phyloP scores from a whole-genome alignment of 139 green algal genomes.

The Raphidocelis subcapitata region DNA sequence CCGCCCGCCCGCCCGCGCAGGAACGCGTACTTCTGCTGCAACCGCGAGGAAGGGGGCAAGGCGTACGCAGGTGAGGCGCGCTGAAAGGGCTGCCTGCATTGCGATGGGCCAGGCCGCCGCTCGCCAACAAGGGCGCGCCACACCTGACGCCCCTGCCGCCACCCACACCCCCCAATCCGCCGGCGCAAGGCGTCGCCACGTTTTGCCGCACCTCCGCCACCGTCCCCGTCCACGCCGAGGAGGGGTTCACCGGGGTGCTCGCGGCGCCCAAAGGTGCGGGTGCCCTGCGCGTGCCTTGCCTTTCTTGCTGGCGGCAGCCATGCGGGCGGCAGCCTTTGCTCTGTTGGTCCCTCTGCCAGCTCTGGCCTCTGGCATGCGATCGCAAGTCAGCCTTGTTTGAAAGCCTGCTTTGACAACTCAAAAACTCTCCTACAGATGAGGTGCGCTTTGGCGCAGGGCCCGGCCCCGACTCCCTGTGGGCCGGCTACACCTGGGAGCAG shows the following conservation, averaged over 20 bases:
- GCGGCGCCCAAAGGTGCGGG: neutral
- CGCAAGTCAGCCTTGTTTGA: neutral
- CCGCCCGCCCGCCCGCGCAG: too few relatives aligned
- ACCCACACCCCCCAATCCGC: too few relatives aligned
- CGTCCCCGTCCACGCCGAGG: slow-evolving; percentile 40
- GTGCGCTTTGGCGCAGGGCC: too few relatives aligned
- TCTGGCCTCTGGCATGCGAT: neutral
- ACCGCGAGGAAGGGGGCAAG: too few relatives aligned
- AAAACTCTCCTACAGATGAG: neutral
- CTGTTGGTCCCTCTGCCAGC: too few relatives aligned
- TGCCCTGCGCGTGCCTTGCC: neutral
- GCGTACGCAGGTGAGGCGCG: too few relatives aligned
- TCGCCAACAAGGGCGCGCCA: too few relatives aligned
- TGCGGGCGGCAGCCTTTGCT: too few relatives aligned
- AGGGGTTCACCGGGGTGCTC: slow-evolving; percentile 48
- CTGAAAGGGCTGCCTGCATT: too few relatives aligned
- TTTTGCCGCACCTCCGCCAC: slow-evolving; percentile 35
- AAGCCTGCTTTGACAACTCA: neutral
- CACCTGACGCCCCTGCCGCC: neutral
- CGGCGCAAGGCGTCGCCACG: slow-evolving; percentile 56
- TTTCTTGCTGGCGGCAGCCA: too few relatives aligned
- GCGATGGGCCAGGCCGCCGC: too few relatives aligned
- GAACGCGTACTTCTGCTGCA: neutral
- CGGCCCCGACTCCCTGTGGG: neutral
- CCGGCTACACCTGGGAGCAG: neutral